phyloP scores from a whole-genome alignment of 1,139 yeast genomes.

The Diutina pseudorugosa region DNA sequence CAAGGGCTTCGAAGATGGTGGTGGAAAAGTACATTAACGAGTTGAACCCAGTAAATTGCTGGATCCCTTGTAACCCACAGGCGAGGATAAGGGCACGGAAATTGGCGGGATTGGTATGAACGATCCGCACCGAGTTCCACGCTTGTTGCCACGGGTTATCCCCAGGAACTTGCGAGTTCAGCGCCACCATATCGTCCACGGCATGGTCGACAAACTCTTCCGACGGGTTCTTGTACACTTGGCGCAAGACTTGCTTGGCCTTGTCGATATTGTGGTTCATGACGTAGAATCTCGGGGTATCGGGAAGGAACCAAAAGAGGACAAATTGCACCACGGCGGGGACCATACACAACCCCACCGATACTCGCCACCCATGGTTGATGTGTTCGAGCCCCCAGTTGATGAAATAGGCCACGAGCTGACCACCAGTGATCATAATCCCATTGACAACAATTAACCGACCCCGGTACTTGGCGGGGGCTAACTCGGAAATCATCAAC shows the following conservation, averaged over 20 bases:
- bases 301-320: constrained; percentile 79
- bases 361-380: constrained; percentile 81
- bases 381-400: constrained; percentile 79
- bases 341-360: constrained; percentile 80
- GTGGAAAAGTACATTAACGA: constrained; percentile 90
- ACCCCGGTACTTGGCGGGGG: constrained; percentile 88
- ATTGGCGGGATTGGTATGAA: constrained; percentile 70
- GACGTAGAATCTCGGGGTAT: constrained; percentile 84
- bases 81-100: constrained; percentile 80
- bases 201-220: constrained; percentile 45
- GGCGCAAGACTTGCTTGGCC: constrained; percentile 55
- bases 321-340: constrained; percentile 75
- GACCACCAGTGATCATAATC: constrained; percentile 80
- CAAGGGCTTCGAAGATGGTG: constrained; percentile 80
- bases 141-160: constrained; percentile 37
- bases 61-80: constrained; percentile 89
- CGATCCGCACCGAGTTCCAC: constrained; percentile 51
- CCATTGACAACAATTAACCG: constrained; percentile 61
- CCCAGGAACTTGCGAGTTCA: constrained; percentile 58
- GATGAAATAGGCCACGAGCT: constrained; percentile 79
- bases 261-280: constrained; percentile 50
- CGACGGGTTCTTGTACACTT: constrained; percentile 45
- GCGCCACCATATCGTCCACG: constrained; percentile 42
- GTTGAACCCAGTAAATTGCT: constrained; percentile 92
- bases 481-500: constrained; percentile 78